phyloP scores from a whole-genome alignment of 495 filamentous ascomycete species.

The Penicillium longicatenatum region DNA sequence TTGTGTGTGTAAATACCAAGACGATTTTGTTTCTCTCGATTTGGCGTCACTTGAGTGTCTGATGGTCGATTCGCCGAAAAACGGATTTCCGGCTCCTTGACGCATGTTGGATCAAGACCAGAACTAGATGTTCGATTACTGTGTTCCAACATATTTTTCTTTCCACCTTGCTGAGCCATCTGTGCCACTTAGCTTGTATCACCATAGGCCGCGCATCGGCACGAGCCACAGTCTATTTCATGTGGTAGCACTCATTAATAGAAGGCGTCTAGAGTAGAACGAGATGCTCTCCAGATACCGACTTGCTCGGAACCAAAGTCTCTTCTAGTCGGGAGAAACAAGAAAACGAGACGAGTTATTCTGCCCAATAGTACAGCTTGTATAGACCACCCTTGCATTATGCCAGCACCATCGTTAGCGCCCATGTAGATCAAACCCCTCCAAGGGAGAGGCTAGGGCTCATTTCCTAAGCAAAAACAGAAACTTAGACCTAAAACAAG shows the following conservation, averaged over 20 bases:
- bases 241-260: not conserved
- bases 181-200: not conserved
- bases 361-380: not conserved
- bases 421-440: slow-evolving; percentile 14
- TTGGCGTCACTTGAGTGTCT: slow-evolving; percentile 37
- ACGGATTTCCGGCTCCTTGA: slow-evolving; percentile 17
- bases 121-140: slow-evolving; percentile 18
- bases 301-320: not conserved
- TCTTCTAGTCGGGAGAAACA: not conserved
- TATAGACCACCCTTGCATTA: slow-evolving; percentile 19
- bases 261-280: not conserved
- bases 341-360: not conserved
- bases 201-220: not conserved
- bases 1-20: slow-evolving; percentile 51
- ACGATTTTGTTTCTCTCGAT: slow-evolving; percentile 35
- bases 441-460: slow-evolving; percentile 9
- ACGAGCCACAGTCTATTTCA: not conserved
- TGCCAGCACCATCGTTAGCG: slow-evolving; percentile 5
- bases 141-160: not conserved
- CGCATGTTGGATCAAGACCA: slow-evolving; percentile 12
- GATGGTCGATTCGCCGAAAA: slow-evolving; percentile 25
- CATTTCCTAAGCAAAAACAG: not conserved
- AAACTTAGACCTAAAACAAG: not conserved
- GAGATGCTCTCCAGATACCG: not conserved
- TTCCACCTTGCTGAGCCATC: not conserved